These are phyloP conservation scores for Rhodotorula diobovata DNA, from an alignment of 768 basidiomycete genomes.

Conservation along the genomic window DNA sequence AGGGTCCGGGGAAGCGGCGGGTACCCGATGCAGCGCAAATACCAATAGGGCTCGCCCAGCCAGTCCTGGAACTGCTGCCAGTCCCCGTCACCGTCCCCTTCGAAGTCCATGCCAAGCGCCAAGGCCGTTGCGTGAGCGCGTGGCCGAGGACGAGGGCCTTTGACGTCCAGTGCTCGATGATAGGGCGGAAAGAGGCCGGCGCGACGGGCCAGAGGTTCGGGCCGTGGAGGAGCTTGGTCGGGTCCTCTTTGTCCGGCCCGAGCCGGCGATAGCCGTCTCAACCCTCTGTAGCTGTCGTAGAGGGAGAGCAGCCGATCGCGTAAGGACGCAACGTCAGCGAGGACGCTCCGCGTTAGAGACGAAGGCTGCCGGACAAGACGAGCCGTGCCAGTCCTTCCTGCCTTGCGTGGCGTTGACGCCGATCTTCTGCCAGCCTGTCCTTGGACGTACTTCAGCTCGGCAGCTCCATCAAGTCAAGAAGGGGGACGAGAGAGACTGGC, in stretches of 20 bases:
- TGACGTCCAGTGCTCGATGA: conserved; percentile 61
- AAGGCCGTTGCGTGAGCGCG: conserved; percentile 83
- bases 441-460: background rate
- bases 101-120: conserved; percentile 66
- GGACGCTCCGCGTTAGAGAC: no score
- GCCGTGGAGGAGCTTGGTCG: conserved; percentile 57
- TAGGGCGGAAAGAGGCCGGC: conserved; percentile 57
- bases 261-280: conserved; percentile 50
- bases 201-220: conserved; percentile 77
- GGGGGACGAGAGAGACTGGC: no score
- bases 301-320: no score
- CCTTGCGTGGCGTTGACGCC: conserved; percentile 83
- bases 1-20: conserved; percentile 73
- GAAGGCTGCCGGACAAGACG: no score
- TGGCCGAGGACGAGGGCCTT: conserved; percentile 81
- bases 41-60: conserved; percentile 82
- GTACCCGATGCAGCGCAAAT: conserved; percentile 62
- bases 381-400: conserved; percentile 56
- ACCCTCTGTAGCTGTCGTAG: no score
- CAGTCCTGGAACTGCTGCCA: conserved; percentile 56
- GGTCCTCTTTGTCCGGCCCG: conserved; percentile 43
- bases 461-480: no score
- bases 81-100: conserved; percentile 53
- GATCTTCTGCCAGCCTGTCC: conserved; percentile 68
- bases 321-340: no score